Conservation (phyloP, 495 filamentous ascomycete genomes). For the Tuber brumale region DNA sequence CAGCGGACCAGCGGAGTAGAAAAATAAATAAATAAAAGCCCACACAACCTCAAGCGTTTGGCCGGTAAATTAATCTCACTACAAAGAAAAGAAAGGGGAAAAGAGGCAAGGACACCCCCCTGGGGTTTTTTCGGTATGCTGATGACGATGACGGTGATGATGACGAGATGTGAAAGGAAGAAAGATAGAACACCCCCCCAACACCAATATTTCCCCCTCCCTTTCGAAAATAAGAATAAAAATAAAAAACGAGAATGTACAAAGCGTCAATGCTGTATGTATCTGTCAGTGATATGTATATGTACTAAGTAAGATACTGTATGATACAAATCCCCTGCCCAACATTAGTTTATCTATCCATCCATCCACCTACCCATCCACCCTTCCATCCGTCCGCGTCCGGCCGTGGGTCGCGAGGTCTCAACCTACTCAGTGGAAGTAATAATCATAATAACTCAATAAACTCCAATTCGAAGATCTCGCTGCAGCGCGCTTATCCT, state of each 20-base stretch:
- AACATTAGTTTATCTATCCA: neutral
- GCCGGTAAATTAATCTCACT: neutral
- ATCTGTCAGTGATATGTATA: neutral
- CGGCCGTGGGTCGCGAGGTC: neutral
- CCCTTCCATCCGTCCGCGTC: neutral
- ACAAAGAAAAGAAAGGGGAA: neutral
- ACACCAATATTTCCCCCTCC: neutral
- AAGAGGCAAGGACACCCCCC: neutral
- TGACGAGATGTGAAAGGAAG: neutral
- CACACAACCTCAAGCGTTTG: neutral
- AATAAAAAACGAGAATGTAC: neutral
- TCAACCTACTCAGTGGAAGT: neutral
- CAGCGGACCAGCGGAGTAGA: neutral
- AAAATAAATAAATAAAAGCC: neutral
- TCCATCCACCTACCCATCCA: neutral
- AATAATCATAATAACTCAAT: constrained; percentile 32
- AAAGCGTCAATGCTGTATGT: neutral
- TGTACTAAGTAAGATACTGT: neutral
- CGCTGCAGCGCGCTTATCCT: constrained; percentile 23
- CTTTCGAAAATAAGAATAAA: neutral
- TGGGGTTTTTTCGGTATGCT: neutral
- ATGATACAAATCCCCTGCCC: neutral
- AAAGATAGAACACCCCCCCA: neutral
- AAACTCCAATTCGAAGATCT: constrained; percentile 35
- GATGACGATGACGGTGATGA: neutral